Percentiles rank a stretch among this genome's conserved stretches.
These are phyloP conservation scores for Corrigiola litoralis DNA, from an alignment of 179 eudicot species.

Conservation along the genomic window DNA sequence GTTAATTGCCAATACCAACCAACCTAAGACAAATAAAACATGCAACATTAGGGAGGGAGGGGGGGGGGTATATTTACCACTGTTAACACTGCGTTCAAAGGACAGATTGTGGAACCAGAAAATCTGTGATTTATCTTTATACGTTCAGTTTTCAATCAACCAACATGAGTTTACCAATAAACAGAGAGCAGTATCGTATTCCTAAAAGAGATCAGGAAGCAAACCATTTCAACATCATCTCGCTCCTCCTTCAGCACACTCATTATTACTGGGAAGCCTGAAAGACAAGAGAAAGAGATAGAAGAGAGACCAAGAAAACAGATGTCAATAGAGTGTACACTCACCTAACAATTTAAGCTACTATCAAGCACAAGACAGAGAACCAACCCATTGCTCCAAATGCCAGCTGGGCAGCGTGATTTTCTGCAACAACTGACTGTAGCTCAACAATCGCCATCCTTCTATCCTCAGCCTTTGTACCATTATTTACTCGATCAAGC, in stretches of 20 bases:
- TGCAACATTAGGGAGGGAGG: no score
- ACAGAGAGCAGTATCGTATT: background rate
- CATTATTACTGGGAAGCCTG: slow-evolving; percentile 85
- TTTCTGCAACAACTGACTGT: slow-evolving; percentile 93
- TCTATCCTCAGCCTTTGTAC: slow-evolving; percentile 82
- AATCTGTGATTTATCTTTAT: no score
- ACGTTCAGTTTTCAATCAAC: no score
- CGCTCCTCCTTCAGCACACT: slow-evolving; percentile 88
- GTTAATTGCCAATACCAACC: no score
- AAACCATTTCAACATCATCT: slow-evolving; percentile 93
- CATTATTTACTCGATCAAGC: slow-evolving; percentile 92
- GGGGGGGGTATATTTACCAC: no score
- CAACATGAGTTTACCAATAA: no score
- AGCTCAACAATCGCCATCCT: slow-evolving; percentile 85
- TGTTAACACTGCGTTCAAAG: no score
- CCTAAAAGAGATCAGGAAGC: background rate
- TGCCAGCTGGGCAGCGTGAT: slow-evolving; percentile 82
- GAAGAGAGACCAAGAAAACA: background rate
- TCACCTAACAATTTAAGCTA: background rate
- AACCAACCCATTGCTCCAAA: slow-evolving; percentile 95
- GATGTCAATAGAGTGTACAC: slow-evolving; percentile 8
- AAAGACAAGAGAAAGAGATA: slow-evolving; percentile 4
- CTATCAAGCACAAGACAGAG: slow-evolving; percentile 7
- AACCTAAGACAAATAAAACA: no score
- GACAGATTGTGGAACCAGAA: no score